Evolutionary conservation across 768 basidiomycete genomes (phyloP).

Genomic region (Kwoniella sp.): DNA sequence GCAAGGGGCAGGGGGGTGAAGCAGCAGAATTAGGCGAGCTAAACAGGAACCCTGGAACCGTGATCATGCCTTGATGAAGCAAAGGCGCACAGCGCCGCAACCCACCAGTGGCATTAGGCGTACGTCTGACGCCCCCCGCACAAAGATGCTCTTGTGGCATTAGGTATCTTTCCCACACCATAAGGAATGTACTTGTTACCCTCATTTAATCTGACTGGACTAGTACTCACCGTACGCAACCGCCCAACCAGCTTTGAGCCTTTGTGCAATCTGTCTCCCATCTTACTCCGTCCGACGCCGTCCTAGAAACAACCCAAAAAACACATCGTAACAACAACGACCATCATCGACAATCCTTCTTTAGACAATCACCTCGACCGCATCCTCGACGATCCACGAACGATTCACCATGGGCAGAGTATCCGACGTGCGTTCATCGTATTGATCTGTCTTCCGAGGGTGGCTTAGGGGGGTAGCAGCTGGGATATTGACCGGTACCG

Average conservation of each 20-base stretch:
- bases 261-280: neutral
- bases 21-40: too few species aligned
- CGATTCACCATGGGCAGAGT: conserved; percentile 13
- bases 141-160: too few species aligned
- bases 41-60: too few species aligned
- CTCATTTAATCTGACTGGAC: conserved; percentile 1
- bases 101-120: too few species aligned
- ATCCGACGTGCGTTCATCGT: conserved; percentile 14
- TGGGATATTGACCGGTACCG: too few species aligned
- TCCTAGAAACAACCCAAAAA: neutral
- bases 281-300: neutral
- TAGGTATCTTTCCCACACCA: too few species aligned
- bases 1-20: too few species aligned
- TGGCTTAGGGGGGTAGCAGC: too few species aligned
- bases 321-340: too few species aligned
- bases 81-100: too few species aligned
- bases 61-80: too few species aligned
- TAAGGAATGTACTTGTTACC: neutral
- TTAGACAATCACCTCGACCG: conserved; percentile 1
- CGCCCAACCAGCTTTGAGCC: conserved; percentile 1
- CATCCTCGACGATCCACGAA: neutral
- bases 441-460: neutral
- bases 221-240: neutral
- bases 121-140: too few species aligned
- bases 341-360: conserved; percentile 10